Evolutionary conservation across 345 rosid species (phyloP).

Genomic region (Bretschneidera sinensis): DNA sequence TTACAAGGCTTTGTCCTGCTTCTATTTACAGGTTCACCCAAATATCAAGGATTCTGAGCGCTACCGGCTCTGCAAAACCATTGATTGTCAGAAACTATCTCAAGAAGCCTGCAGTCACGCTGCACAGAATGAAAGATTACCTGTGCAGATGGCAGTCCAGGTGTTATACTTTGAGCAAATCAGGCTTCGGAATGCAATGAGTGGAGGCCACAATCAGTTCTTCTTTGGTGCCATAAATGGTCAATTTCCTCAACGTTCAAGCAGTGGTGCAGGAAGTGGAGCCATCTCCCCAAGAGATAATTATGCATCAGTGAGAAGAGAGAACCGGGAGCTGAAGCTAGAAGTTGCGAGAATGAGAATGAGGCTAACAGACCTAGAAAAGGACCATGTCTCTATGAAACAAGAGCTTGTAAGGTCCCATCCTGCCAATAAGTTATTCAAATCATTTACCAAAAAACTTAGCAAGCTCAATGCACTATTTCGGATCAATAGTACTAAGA

Average conservation of each 20-base stretch:
- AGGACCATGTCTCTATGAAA: constrained; percentile 90
- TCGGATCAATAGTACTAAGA: constrained; percentile 52
- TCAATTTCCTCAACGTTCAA: constrained; percentile 79
- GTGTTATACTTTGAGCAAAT: constrained; percentile 90
- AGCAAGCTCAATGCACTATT: constrained; percentile 76
- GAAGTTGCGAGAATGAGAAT: constrained; percentile 99
- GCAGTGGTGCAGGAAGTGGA: constrained; percentile 95
- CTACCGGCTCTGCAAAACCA: constrained; percentile 85
- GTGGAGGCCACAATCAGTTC: constrained; percentile 72
- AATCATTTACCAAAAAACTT: constrained; percentile 67
- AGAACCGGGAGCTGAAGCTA: constrained; percentile 91
- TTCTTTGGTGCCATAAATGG: constrained; percentile 56
- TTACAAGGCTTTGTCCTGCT: no score
- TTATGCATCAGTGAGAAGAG: constrained; percentile 92
- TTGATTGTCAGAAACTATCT: constrained; percentile 91
- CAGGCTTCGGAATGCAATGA: constrained; percentile 94
- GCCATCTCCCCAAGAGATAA: constrained; percentile 97
- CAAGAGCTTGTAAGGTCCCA: constrained; percentile 74
- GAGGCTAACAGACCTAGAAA: constrained; percentile 94
- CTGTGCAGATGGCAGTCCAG: constrained; percentile 96
- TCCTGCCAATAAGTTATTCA: constrained; percentile 72
- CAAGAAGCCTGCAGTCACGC: constrained; percentile 99
- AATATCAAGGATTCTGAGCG: constrained; percentile 86
- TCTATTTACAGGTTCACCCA: constrained; percentile 75
- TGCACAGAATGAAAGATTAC: constrained; percentile 90